Conservation (phyloP, 2,329 filamentous ascomycete species). For the Pezicula carpinea region DNA sequence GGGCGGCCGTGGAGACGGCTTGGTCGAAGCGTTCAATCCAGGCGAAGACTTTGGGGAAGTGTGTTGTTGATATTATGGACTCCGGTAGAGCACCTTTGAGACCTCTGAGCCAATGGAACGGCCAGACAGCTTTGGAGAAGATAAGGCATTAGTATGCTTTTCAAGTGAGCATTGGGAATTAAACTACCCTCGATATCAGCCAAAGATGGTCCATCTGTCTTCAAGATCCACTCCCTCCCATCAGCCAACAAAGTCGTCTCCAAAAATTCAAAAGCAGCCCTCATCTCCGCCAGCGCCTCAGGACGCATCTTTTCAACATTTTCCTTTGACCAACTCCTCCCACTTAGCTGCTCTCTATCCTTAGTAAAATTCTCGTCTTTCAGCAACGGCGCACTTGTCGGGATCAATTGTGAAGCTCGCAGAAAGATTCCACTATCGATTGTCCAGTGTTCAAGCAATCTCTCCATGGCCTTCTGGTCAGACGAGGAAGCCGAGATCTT, state of each 20-base stretch:
- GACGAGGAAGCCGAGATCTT: slow-evolving; percentile 31
- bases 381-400: slow-evolving; percentile 46
- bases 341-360: slow-evolving; percentile 48
- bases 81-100: slow-evolving; percentile 51
- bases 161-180: not conserved
- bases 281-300: slow-evolving; percentile 52
- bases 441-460: slow-evolving; percentile 51
- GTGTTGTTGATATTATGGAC: slow-evolving; percentile 43
- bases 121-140: slow-evolving; percentile 48
- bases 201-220: slow-evolving; percentile 45
- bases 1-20: slow-evolving; percentile 39
- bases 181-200: slow-evolving; percentile 60
- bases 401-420: slow-evolving; percentile 50
- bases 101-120: slow-evolving; percentile 58
- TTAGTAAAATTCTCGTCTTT: slow-evolving; percentile 53
- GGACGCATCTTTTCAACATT: slow-evolving; percentile 39
- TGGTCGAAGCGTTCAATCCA: slow-evolving; percentile 60
- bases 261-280: slow-evolving; percentile 49
- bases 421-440: slow-evolving; percentile 55
- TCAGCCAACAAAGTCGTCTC: slow-evolving; percentile 61
- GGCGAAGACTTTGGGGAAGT: slow-evolving; percentile 56
- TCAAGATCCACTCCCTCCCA: slow-evolving; percentile 61
- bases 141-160: not conserved
- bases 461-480: slow-evolving; percentile 43
- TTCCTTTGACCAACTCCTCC: slow-evolving; percentile 35